Evolutionary conservation across 1,139 yeast species (phyloP).

Genomic region (Suhomyces bokatorum): DNA sequence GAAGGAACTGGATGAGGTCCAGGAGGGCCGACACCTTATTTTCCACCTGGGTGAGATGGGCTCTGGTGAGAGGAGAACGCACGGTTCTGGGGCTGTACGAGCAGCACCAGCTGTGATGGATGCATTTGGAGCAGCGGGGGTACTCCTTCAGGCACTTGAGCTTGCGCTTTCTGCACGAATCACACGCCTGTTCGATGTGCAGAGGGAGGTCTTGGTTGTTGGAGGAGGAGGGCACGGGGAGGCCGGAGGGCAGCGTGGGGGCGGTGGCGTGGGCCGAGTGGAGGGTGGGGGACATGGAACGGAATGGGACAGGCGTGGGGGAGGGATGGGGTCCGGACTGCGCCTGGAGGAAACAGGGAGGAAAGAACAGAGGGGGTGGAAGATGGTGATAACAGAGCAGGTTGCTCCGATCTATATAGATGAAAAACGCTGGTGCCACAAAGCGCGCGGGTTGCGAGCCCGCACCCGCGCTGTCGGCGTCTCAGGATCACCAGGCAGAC

Average conservation of each 20-base stretch:
- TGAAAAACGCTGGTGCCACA: slow-evolving; percentile 8
- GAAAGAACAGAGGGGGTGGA: background rate
- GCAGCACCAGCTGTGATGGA: slow-evolving; percentile 72
- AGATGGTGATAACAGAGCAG: slow-evolving; percentile 3
- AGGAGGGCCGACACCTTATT: slow-evolving; percentile 59
- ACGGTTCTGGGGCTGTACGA: slow-evolving; percentile 75
- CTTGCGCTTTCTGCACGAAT: slow-evolving; percentile 59
- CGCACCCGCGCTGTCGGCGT: slow-evolving; percentile 7
- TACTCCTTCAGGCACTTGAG: slow-evolving; percentile 61
- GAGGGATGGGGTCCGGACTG: background rate
- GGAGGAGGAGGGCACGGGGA: slow-evolving; percentile 5
- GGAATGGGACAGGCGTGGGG: background rate
- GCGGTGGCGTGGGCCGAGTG: background rate
- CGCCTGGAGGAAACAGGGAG: background rate
- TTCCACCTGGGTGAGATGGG: slow-evolving; percentile 77
- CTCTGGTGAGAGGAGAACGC: slow-evolving; percentile 80
- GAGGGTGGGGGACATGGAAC: slow-evolving; percentile 1
- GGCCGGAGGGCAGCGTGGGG: background rate
- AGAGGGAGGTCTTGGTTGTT: slow-evolving; percentile 3
- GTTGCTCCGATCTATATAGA: slow-evolving; percentile 11
- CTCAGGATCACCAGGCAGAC: slow-evolving; percentile 8
- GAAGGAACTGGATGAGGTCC: slow-evolving; percentile 44
- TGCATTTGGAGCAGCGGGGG: slow-evolving; percentile 78
- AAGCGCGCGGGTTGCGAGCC: slow-evolving; percentile 10
- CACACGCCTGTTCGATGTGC: slow-evolving; percentile 53